Evolutionary conservation across 257 asterid species (phyloP), one percentile per base, ranked within the genome.

Genomic region (Solanum chiquidenum): DNA sequence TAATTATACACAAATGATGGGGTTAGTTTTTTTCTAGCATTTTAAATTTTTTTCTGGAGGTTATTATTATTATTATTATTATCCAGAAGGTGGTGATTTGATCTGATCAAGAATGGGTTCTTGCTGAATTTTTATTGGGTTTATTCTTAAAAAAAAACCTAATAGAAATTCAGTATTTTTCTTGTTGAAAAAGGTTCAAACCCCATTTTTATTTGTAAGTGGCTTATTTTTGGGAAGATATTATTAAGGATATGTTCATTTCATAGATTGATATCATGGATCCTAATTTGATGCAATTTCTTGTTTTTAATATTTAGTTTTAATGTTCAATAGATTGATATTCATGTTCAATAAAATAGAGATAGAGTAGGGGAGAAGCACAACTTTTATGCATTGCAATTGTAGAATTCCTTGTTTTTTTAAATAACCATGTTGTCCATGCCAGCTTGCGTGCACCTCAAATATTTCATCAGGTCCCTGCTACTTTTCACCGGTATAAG

Each of bases 91-190:
- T 74, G 80, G 13, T 66, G 46, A 42, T 42, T 74, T 84, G 82
- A 83, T 86, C 37, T 73, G 18, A 52, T 86, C 55, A 6, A 68
- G 12, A 37, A 86, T 84, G 91, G 92, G 25, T 80, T 86, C 89
- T 79, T 90, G 92, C 92, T 91, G 93, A 89, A 89, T 90, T 90
- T 92, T 58, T 80, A 23, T 83, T 89, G 88, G 93, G 87, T 89
- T 87, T 90, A 72, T 86, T 10, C 85, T 29, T 0, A 52, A 18
- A 20, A 64, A 83, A 20, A 58, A 83, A 86, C 89, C 93, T 90
- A 88, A 60, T 85, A 87, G 79, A 88, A 92, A 90, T 90, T 93
- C 91, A 94, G 93, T 89, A 91, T 83, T 90, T 86, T 68, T 86
- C 52, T 69, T 38, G 87, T 38, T 27, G 66, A 18, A 66, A 71